A percentile compares a stretch with the other conserved stretches of the same genome.
Conservation (phyloP, 148 eudicot species). For the Tetragonia tetragonoides region DNA sequence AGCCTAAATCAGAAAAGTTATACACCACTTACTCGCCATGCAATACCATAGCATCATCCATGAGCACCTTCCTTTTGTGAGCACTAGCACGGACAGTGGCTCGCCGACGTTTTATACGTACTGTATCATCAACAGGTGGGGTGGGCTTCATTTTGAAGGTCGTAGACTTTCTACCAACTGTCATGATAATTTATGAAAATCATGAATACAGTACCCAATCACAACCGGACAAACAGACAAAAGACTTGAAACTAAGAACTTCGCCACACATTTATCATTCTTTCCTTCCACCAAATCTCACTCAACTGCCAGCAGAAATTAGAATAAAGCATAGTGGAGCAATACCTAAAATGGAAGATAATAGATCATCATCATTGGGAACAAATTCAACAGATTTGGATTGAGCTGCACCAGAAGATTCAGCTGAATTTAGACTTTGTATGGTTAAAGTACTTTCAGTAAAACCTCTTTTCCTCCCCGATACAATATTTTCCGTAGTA, state of each 20-base stretch:
- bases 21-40: conserved; percentile 90
- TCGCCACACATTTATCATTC: neutral
- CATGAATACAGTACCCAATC: conserved; percentile 9
- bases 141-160: conserved; percentile 66
- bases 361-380: conserved; percentile 86
- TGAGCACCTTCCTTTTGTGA: conserved; percentile 75
- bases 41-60: conserved; percentile 86
- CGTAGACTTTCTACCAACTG: conserved; percentile 85
- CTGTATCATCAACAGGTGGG: conserved; percentile 47
- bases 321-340: neutral
- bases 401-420: conserved; percentile 55
- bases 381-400: conserved; percentile 52
- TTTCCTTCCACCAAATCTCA: neutral
- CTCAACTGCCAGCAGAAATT: neutral
- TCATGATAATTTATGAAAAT: conserved; percentile 11
- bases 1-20: neutral
- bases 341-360: conserved; percentile 92
- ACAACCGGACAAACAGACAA: neutral
- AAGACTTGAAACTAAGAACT: neutral
- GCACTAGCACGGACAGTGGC: conserved; percentile 46
- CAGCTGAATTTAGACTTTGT: conserved; percentile 71
- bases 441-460: conserved; percentile 81
- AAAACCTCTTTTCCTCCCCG: conserved; percentile 79
- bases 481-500: conserved; percentile 34
- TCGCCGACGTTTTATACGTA: conserved; percentile 59